A percentile compares a stretch with the other conserved stretches of the same genome.
Conservation (phyloP, 305 asterid genomes). For the Fraxinus dipetala region DNA sequence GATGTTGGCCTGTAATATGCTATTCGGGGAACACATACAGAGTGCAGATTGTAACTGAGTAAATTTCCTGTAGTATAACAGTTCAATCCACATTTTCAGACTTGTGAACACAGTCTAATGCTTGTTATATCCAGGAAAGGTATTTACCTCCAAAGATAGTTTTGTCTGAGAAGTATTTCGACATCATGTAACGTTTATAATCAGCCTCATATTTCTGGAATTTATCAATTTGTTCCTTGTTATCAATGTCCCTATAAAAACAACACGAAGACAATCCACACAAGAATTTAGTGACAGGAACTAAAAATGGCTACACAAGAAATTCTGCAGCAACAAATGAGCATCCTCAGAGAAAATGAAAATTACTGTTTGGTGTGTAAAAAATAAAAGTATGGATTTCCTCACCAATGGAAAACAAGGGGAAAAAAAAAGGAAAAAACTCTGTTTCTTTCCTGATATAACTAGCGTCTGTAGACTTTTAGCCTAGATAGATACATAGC, state of each 20-base stretch:
- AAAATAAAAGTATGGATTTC: not conserved
- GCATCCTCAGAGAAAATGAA: not conserved
- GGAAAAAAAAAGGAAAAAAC: not conserved
- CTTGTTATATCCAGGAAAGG: slow-evolving; percentile 1
- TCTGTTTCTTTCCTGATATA: not conserved
- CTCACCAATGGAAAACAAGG: not conserved
- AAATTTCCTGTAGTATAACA: not conserved
- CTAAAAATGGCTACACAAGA: not conserved
- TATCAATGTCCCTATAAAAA: slow-evolving; percentile 44
- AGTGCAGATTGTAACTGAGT: not conserved
- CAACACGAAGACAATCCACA: slow-evolving; percentile 12
- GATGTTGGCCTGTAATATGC: not conserved
- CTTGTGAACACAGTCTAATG: not conserved
- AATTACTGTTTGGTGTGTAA: not conserved
- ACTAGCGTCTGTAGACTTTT: not conserved
- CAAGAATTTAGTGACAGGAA: slow-evolving; percentile 10
- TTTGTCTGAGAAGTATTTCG: slow-evolving; percentile 87
- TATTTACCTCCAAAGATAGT: slow-evolving; percentile 75
- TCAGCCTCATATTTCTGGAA: slow-evolving; percentile 65
- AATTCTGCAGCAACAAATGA: not conserved
- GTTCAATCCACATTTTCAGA: not conserved
- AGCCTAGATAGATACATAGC: too few relatives aligned
- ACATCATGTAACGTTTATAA: slow-evolving; percentile 48
- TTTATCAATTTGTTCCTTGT: slow-evolving; percentile 46
- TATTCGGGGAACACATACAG: not conserved